Evolutionary conservation across 2,329 filamentous ascomycete genomes (phyloP).

Genomic region (Hymenoscyphus infarciens): DNA sequence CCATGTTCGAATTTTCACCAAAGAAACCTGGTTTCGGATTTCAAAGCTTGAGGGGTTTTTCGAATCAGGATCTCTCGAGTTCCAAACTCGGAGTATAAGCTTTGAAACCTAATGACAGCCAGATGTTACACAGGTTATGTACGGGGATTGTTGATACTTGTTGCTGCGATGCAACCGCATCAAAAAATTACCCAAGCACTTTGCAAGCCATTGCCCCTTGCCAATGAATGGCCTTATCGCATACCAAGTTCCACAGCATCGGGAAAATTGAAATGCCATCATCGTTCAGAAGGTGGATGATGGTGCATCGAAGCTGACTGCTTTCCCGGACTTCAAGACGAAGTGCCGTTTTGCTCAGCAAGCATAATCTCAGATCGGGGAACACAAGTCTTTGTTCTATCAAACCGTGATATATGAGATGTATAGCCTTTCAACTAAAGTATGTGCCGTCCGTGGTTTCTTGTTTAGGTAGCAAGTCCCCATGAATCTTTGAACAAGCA

Average conservation of each 20-base stretch:
- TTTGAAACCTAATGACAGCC: not conserved
- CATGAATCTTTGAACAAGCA: not conserved
- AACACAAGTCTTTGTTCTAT: too few species aligned
- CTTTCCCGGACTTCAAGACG: not conserved
- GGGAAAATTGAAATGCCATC: not conserved
- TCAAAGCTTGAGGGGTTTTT: not conserved
- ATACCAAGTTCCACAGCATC: conserved; percentile 3
- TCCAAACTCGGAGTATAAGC: too few species aligned
- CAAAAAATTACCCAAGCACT: not conserved
- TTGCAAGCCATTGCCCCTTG: not conserved
- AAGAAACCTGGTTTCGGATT: not conserved
- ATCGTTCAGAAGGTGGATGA: not conserved
- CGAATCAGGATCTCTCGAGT: too few species aligned
- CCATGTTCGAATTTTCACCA: not conserved
- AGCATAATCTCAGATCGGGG: not conserved
- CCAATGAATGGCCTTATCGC: not conserved
- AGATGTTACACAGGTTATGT: not conserved
- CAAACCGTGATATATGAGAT: too few species aligned
- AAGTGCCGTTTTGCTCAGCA: not conserved
- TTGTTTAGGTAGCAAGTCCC: not conserved
- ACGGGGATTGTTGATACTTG: not conserved
- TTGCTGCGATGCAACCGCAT: not conserved
- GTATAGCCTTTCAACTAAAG: too few species aligned
- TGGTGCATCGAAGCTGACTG: not conserved
- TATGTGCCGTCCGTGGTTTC: too few species aligned